These are phyloP conservation scores for Nothomitra cinnamomea DNA, from an alignment of 2,329 filamentous ascomycete genomes.

Conservation along the genomic window DNA sequence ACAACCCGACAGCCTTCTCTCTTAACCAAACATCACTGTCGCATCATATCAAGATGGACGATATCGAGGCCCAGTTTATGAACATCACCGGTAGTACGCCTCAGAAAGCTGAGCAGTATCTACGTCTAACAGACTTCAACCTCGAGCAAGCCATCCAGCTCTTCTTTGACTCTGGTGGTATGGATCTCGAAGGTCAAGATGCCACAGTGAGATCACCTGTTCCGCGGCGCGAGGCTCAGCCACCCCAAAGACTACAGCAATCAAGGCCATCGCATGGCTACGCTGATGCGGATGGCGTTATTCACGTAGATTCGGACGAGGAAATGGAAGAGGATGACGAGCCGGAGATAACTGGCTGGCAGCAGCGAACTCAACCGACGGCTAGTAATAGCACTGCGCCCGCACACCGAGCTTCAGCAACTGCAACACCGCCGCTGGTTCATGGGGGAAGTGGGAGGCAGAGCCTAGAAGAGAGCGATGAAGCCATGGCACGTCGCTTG, in stretches of 20 bases:
- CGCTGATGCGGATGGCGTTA: slow-evolving; percentile 41
- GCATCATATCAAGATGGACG: slow-evolving; percentile 37
- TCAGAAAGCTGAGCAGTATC: slow-evolving; percentile 62
- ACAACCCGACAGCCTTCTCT: neutral
- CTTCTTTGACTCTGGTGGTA: slow-evolving; percentile 77
- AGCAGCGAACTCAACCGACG: slow-evolving; percentile 10
- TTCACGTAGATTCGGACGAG: slow-evolving; percentile 64
- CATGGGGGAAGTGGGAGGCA: slow-evolving; percentile 21
- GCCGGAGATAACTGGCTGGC: slow-evolving; percentile 21
- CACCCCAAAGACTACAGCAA: slow-evolving; percentile 16
- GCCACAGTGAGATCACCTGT: slow-evolving; percentile 9
- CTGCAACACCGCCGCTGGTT: slow-evolving; percentile 16
- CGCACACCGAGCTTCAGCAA: slow-evolving; percentile 9
- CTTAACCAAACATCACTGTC: neutral
- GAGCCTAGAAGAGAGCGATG: slow-evolving; percentile 56
- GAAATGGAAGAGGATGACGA: slow-evolving; percentile 32
- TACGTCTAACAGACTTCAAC: slow-evolving; percentile 71
- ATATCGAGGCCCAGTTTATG: slow-evolving; percentile 59
- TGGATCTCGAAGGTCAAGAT: slow-evolving; percentile 23
- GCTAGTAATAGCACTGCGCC: slow-evolving; percentile 8
- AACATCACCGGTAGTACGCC: slow-evolving; percentile 62
- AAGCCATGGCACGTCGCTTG: slow-evolving; percentile 75
- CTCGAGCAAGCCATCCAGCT: slow-evolving; percentile 74
- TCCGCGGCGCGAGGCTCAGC: slow-evolving; percentile 15
- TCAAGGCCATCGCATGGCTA: slow-evolving; percentile 14